Percentiles rank a stretch among this genome's conserved stretches.
Conservation (phyloP, 1,139 yeast genomes). For the Suhomyces kunorum region DNA sequence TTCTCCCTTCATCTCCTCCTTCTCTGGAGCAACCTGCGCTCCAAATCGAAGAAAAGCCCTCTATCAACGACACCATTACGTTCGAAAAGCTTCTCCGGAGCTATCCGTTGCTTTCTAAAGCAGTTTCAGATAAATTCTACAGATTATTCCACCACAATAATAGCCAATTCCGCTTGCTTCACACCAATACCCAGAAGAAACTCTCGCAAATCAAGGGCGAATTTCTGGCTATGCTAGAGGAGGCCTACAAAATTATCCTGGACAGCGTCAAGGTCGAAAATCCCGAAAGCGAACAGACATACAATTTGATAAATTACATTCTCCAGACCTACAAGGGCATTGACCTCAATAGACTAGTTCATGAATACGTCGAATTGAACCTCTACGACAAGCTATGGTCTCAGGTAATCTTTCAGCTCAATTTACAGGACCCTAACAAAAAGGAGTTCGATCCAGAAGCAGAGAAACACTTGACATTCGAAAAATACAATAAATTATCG, state of each 20-base stretch:
- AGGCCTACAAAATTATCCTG: conserved; percentile 43
- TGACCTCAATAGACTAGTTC: conserved; percentile 57
- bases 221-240: conserved; percentile 38
- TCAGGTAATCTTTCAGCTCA: conserved; percentile 43
- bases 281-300: conserved; percentile 40
- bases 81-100: conserved; percentile 43
- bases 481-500: conserved; percentile 44
- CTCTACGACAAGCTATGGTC: conserved; percentile 68
- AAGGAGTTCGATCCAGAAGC: conserved; percentile 32
- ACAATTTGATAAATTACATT: conserved; percentile 34
- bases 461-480: conserved; percentile 28
- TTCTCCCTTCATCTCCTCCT: background rate
- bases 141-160: conserved; percentile 48
- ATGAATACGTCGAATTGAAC: conserved; percentile 69
- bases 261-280: conserved; percentile 40
- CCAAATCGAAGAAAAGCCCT: background rate
- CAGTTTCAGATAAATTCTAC: conserved; percentile 49
- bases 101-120: conserved; percentile 48
- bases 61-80: conserved; percentile 15
- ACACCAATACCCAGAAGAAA: conserved; percentile 33
- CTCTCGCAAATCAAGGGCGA: conserved; percentile 32
- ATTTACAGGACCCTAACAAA: conserved; percentile 35
- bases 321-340: conserved; percentile 43
- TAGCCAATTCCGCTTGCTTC: conserved; percentile 33
- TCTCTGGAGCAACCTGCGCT: background rate